Base-by-base conservation (phyloP, 2,329 filamentous ascomycete species). In the Ceratocystis smalleyi region DNA sequence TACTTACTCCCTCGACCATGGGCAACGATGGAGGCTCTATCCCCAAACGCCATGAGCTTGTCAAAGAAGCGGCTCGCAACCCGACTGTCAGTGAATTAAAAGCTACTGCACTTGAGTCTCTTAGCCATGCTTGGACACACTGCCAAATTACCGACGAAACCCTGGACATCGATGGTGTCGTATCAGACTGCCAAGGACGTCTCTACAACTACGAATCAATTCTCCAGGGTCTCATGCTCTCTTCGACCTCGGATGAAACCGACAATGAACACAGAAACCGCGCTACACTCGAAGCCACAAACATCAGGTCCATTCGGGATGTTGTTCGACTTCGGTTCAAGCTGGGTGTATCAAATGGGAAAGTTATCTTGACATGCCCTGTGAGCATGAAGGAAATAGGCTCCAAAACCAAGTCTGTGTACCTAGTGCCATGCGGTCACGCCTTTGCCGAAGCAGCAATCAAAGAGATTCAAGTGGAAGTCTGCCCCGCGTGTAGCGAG, bases 11-110 rank as follows among this genome's bases (percentile, higher is more conserved):
- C 43, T 24, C n/a, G 68, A 72, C 62, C 70, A 96, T 99, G 94
- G 94, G 94, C 73, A 99, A 99, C 77, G 94, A 99, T 74, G 94
- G 94, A 70, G 94, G 94, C 73, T 92, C 89, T 69, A 99, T 99
- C 69, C 94, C 94, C 4, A 97, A 88, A 68, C 89, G 95, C 40
- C 88, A 91, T 71, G 95, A 99, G 75, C 88, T 99, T 57, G 94
- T 99, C 74, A 95, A 95, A 76, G 87, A 92, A 74, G 90, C 91
- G 32, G 90, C 91, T 51, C 88, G 89, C 70, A 82, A 85, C 62
- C 88, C 88, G 24, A 95, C 88, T 43, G 82, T 89, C 32, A 86
- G 89, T 59, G 88, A 97, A 77, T 77, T 96, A 65, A 97, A 97
- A 77, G 91, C 94, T 68, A 87, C 88, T 7, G 87, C 87, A 69